Evolutionary conservation across 805 yeast species (phyloP).

Genomic region (Saccharomyces cerevisiae): DNA sequence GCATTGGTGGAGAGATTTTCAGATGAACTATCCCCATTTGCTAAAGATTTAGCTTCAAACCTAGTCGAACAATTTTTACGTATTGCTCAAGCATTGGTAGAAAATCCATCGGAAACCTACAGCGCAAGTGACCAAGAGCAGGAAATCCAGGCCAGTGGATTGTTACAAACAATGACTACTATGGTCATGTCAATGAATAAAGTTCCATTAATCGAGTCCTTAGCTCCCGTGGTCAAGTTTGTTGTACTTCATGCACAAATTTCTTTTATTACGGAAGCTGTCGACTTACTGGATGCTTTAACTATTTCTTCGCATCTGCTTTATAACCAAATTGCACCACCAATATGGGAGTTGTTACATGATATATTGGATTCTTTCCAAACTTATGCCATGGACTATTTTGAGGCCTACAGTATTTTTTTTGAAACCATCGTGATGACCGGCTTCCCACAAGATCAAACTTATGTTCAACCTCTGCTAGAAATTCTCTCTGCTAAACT

Average conservation of each 20-base stretch:
- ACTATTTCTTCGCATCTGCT: slow-evolving; percentile 42
- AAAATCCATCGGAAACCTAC: slow-evolving; percentile 31
- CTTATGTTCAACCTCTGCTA: slow-evolving; percentile 22
- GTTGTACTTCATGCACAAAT: slow-evolving; percentile 52
- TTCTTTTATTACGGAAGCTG: slow-evolving; percentile 51
- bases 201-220: slow-evolving; percentile 44
- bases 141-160: slow-evolving; percentile 59
- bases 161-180: slow-evolving; percentile 64
- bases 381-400: slow-evolving; percentile 51
- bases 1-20: slow-evolving; percentile 85
- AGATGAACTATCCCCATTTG: slow-evolving; percentile 83
- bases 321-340: slow-evolving; percentile 39
- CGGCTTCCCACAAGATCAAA: slow-evolving; percentile 39
- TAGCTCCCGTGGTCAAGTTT: slow-evolving; percentile 51
- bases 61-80: slow-evolving; percentile 54
- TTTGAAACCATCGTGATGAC: slow-evolving; percentile 45
- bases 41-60: slow-evolving; percentile 52
- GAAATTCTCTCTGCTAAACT: slow-evolving; percentile 22
- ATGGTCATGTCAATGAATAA: slow-evolving; percentile 61
- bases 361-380: slow-evolving; percentile 46
- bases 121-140: slow-evolving; percentile 45
- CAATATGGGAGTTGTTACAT: slow-evolving; percentile 45
- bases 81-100: slow-evolving; percentile 49
- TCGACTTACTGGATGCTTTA: slow-evolving; percentile 54
- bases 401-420: slow-evolving; percentile 48